A percentile compares a stretch with the other conserved stretches of the same genome.
phyloP scores from a whole-genome alignment of 2,329 filamentous ascomycete species.

The Dothiorella sarmentorum region DNA sequence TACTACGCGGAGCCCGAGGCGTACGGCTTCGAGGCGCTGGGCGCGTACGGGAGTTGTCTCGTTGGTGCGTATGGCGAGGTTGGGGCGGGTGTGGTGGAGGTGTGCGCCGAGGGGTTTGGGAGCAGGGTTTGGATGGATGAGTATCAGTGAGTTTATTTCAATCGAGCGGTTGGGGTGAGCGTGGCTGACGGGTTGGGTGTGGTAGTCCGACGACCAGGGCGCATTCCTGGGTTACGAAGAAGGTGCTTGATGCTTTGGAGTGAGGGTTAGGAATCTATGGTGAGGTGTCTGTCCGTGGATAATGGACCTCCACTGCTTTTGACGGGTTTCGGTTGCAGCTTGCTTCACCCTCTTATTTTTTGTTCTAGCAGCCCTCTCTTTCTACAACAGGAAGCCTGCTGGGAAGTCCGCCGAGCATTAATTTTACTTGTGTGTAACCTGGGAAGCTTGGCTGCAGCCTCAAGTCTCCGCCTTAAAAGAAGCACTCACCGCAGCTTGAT shows the following conservation, averaged over 20 bases:
- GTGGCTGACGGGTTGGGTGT: not conserved
- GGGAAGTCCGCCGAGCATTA: too few species aligned
- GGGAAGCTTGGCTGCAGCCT: too few species aligned
- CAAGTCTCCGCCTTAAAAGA: too few species aligned
- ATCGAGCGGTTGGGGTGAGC: not conserved
- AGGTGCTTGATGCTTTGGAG: constrained; percentile 2
- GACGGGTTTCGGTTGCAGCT: too few species aligned
- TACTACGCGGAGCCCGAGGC: constrained; percentile 3
- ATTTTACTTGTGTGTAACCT: too few species aligned
- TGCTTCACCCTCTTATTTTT: too few species aligned
- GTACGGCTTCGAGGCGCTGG: constrained; percentile 8
- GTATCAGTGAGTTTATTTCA: constrained; percentile 6
- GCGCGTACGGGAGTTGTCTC: constrained; percentile 5
- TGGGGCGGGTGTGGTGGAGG: not conserved
- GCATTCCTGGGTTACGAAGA: constrained; percentile 4
- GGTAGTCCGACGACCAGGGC: not conserved
- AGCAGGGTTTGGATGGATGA: constrained; percentile 12
- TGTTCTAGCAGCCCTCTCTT: too few species aligned
- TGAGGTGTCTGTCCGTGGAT: too few species aligned
- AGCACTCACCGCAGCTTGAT: too few species aligned
- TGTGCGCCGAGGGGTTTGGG: constrained; percentile 2
- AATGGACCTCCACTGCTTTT: too few species aligned
- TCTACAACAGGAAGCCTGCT: too few species aligned
- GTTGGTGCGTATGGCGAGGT: constrained; percentile 10
- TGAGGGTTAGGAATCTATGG: too few species aligned